phyloP scores from a whole-genome alignment of 2,329 filamentous ascomycete species.

The Pseudocercospora macadamiae region DNA sequence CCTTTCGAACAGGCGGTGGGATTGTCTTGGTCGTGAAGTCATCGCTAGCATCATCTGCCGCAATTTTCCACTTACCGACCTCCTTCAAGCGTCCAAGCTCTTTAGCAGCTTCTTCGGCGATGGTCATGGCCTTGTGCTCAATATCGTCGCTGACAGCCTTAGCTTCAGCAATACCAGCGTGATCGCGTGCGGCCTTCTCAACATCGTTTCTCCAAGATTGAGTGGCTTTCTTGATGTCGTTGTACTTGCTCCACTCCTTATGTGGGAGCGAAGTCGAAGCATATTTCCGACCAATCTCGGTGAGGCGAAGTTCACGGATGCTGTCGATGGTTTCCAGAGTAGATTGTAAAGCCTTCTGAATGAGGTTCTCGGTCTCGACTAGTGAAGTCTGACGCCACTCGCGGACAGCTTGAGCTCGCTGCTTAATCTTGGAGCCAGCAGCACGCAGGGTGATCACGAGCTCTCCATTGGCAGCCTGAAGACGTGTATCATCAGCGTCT shows the following conservation, averaged over 20 bases:
- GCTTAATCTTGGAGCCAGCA: constrained; percentile 73
- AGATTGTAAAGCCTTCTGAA: constrained; percentile 73
- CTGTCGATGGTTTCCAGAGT: constrained; percentile 81
- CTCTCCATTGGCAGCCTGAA: constrained; percentile 56
- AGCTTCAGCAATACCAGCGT: constrained; percentile 70
- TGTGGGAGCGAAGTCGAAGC: constrained; percentile 96
- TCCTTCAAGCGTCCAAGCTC: constrained; percentile 82
- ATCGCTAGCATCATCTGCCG: constrained; percentile 71
- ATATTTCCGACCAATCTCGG: constrained; percentile 92
- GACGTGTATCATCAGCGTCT: constrained; percentile 56
- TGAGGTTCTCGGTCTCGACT: constrained; percentile 66
- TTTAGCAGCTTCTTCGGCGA: constrained; percentile 76
- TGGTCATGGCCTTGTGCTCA: constrained; percentile 77
- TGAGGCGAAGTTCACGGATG: constrained; percentile 80
- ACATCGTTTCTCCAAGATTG: constrained; percentile 84
- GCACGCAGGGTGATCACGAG: constrained; percentile 62
- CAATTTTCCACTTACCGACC: constrained; percentile 81
- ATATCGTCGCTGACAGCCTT: constrained; percentile 69
- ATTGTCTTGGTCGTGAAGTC: constrained; percentile 75
- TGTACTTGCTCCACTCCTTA: constrained; percentile 95
- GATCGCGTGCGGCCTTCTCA: constrained; percentile 69
- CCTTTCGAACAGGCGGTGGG: constrained; percentile 57
- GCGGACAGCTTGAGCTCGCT: constrained; percentile 74
- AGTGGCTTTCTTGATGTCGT: constrained; percentile 80
- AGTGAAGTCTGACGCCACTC: constrained; percentile 76